Evolutionary conservation across 345 rosid genomes (phyloP).

Genomic region (Lumnitzera littorea): DNA sequence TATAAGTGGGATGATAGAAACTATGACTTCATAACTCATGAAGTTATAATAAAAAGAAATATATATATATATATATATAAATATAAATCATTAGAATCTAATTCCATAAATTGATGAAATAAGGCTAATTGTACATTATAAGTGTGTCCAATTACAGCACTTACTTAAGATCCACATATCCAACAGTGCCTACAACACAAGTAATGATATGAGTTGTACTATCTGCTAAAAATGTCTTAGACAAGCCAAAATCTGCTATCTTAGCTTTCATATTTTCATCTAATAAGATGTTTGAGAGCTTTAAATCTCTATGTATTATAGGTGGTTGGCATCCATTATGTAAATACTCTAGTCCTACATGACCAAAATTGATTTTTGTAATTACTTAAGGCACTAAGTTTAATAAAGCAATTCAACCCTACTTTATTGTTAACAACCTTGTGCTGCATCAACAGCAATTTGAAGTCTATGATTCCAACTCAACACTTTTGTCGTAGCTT

Average conservation of each 20-base stretch:
- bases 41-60: too few species aligned
- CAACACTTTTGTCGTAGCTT: slow-evolving; percentile 10
- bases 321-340: slow-evolving; percentile 27
- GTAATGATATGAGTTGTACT: slow-evolving; percentile 18
- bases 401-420: neutral
- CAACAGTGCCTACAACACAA: slow-evolving; percentile 28
- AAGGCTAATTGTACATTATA: neutral
- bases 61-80: neutral
- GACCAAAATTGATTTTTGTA: neutral
- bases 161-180: slow-evolving; percentile 2
- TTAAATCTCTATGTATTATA: slow-evolving; percentile 21
- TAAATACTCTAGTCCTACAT: slow-evolving; percentile 15
- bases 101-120: neutral
- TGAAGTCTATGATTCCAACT: slow-evolving; percentile 39
- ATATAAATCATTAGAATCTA: neutral
- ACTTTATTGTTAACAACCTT: slow-evolving; percentile 22
- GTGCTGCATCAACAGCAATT: slow-evolving; percentile 43
- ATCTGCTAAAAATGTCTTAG: slow-evolving; percentile 12
- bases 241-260: slow-evolving; percentile 20
- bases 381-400: neutral
- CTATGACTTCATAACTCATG: too few species aligned
- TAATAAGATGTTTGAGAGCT: slow-evolving; percentile 18
- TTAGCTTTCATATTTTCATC: slow-evolving; percentile 19
- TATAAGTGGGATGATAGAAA: too few species aligned
- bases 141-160: neutral